These are phyloP conservation scores for Citrus unshiu DNA, from an alignment of 345 rosid species.

Conservation along the genomic window DNA sequence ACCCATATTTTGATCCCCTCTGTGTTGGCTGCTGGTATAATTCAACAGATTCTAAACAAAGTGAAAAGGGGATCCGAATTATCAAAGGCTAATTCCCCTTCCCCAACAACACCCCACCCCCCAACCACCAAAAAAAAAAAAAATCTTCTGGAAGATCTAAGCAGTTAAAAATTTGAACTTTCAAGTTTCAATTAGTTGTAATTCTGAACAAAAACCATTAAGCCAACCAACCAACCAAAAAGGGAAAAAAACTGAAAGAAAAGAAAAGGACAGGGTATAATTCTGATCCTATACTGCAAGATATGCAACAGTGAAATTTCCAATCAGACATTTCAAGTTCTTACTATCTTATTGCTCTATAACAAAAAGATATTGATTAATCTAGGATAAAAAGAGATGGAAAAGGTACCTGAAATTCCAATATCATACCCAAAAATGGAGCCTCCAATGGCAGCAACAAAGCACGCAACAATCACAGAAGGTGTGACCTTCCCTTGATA, in stretches of 20 bases:
- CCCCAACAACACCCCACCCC: too few species aligned
- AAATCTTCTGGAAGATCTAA: background rate
- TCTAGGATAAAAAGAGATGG: background rate
- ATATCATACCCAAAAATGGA: slow-evolving; percentile 88
- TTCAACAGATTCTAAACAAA: background rate
- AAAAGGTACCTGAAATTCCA: slow-evolving; percentile 71
- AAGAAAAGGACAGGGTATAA: background rate
- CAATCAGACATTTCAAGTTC: background rate
- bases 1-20: background rate
- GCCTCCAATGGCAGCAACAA: slow-evolving; percentile 84
- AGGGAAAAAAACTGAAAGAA: background rate
- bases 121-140: too few species aligned
- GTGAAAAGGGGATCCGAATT: background rate
- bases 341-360: background rate
- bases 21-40: background rate
- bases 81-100: background rate
- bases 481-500: slow-evolving; percentile 75
- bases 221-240: background rate
- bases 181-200: background rate
- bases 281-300: background rate
- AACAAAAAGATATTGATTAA: background rate
- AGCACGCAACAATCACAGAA: slow-evolving; percentile 64
- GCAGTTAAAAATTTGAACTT: background rate
- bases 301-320: background rate
- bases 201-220: background rate